Percentiles rank a stretch among this genome's conserved stretches.
Conservation (phyloP, 345 rosid species). For the Nephelium lappaceum region DNA sequence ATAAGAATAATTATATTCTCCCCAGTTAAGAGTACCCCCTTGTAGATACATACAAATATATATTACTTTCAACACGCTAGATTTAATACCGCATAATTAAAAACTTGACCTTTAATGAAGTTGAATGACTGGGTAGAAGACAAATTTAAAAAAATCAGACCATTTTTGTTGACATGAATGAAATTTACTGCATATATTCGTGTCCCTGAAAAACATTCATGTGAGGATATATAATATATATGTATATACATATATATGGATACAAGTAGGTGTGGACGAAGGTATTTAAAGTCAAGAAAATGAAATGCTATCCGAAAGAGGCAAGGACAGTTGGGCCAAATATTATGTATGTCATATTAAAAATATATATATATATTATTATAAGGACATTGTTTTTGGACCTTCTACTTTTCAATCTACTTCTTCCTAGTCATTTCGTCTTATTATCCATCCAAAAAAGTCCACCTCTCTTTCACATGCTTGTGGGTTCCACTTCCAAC, state of each 20-base stretch:
- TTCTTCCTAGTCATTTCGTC: not conserved
- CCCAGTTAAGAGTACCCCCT: not conserved
- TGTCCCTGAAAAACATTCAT: not conserved
- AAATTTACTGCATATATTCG: too few species aligned
- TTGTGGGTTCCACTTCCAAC: constrained; percentile 26
- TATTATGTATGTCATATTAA: not conserved
- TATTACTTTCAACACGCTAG: not conserved
- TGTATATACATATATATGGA: constrained; percentile 18
- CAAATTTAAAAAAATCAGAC: not conserved
- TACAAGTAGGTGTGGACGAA: constrained; percentile 24
- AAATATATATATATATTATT: not conserved
- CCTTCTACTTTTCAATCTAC: constrained; percentile 9
- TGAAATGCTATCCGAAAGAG: constrained; percentile 43
- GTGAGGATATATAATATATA: constrained; percentile 6
- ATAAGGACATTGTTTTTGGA: constrained; percentile 19
- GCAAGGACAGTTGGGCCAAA: constrained; percentile 30
- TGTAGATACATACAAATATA: not conserved
- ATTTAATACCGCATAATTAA: not conserved
- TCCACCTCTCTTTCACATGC: constrained; percentile 28
- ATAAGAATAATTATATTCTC: not conserved
- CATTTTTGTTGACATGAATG: not conserved
- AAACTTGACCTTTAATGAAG: not conserved
- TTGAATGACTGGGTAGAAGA: not conserved
- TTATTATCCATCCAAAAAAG: constrained; percentile 13
- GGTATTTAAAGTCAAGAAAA: constrained; percentile 46